Conservation (phyloP, 164 flowering plant species). For the Vitis rupestris region DNA sequence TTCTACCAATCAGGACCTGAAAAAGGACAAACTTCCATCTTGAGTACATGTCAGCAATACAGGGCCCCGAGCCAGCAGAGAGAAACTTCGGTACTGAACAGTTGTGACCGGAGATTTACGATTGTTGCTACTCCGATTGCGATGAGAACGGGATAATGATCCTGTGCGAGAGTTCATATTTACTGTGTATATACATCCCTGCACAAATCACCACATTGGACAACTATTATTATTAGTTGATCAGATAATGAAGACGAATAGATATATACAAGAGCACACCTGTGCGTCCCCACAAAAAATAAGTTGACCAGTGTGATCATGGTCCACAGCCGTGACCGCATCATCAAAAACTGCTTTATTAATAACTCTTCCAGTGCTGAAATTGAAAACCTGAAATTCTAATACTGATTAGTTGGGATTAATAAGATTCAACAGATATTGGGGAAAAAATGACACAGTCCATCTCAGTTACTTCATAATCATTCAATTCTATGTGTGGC, state of each 20-base stretch:
- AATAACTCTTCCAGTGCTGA: constrained; percentile 85
- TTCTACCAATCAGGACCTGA: constrained; percentile 48
- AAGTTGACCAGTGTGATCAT: constrained; percentile 95
- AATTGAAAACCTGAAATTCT: constrained; percentile 76
- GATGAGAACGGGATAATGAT: constrained; percentile 69
- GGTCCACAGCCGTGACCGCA: constrained; percentile 82
- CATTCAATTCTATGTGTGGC: too few relatives aligned
- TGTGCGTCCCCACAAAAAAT: constrained; percentile 90
- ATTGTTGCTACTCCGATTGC: constrained; percentile 51
- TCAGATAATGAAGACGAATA: constrained; percentile 4
- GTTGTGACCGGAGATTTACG: constrained; percentile 75
- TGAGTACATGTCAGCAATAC: constrained; percentile 81
- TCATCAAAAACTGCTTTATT: constrained; percentile 52
- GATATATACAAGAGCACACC: constrained; percentile 32
- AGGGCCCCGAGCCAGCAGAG: constrained; percentile 85
- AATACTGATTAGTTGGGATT: neutral
- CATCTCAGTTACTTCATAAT: too few relatives aligned
- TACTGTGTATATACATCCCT: constrained; percentile 78
- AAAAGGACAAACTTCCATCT: constrained; percentile 85
- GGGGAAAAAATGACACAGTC: too few relatives aligned
- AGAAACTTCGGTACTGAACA: constrained; percentile 91
- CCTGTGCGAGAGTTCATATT: constrained; percentile 77
- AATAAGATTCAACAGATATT: too few relatives aligned
- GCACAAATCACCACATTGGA: constrained; percentile 18
- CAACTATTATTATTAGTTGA: neutral